Evolutionary conservation across 805 yeast genomes (phyloP).

Genomic region (Candida golubevii): DNA sequence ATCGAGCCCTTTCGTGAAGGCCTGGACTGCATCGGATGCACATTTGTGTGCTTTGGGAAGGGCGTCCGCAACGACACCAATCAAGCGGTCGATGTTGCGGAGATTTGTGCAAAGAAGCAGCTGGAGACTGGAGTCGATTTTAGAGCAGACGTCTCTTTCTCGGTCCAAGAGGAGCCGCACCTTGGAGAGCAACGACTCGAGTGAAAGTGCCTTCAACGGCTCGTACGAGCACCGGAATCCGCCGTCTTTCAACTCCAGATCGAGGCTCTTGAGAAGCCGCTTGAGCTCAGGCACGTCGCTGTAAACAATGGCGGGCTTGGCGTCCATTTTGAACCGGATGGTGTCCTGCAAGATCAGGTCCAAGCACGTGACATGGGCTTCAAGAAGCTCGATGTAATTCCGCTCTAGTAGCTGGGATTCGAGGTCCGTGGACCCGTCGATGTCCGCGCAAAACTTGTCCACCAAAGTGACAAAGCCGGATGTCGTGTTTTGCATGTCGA

Average conservation of each 20-base stretch:
- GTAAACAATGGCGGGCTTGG: conserved; percentile 8
- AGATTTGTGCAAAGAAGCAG: conserved; percentile 3
- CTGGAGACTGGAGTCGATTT: not conserved
- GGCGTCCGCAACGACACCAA: conserved; percentile 1
- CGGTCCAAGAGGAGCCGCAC: conserved; percentile 2
- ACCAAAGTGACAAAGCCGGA: not conserved
- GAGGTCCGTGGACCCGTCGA: not conserved
- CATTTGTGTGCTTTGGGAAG: not conserved
- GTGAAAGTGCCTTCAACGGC: conserved; percentile 12
- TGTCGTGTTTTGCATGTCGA: not conserved
- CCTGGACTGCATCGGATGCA: conserved; percentile 1
- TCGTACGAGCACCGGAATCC: conserved; percentile 13
- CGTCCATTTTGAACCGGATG: conserved; percentile 2
- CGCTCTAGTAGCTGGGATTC: conserved; percentile 1
- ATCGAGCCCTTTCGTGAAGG: conserved; percentile 7
- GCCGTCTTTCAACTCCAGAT: conserved; percentile 5
- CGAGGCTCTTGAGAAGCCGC: conserved; percentile 6
- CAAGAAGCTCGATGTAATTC: not conserved
- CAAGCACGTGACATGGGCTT: not conserved
- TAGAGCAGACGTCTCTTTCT: conserved; percentile 1
- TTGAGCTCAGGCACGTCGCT: conserved; percentile 16
- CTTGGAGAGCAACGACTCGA: conserved; percentile 7
- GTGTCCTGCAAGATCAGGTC: conserved; percentile 2
- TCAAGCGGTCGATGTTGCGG: conserved; percentile 4
- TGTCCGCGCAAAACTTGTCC: conserved; percentile 2